These are phyloP conservation scores for Psilocybe mexicana DNA, from an alignment of 1,284 basidiomycete genomes.

Conservation along the genomic window DNA sequence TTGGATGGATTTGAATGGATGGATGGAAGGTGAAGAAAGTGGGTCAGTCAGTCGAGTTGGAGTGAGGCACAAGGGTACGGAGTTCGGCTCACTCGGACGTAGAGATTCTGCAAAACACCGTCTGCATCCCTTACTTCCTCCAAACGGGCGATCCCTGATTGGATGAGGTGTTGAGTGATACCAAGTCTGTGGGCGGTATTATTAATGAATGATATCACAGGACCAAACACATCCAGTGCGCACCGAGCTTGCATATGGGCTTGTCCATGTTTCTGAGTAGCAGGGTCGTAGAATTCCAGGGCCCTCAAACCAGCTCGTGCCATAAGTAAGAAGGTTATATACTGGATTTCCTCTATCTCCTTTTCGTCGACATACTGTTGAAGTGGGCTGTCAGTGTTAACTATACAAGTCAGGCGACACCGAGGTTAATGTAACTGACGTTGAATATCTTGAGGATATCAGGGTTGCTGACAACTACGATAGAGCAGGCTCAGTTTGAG, in stretches of 20 bases:
- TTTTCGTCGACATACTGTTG: conserved; percentile 64
- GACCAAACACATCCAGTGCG: conserved; percentile 8
- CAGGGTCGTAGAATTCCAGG: conserved; percentile 82
- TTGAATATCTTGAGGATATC: conserved; percentile 78
- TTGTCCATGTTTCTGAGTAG: conserved; percentile 80
- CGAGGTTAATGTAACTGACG: conserved; percentile 37
- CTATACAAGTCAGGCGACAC: conserved; percentile 1
- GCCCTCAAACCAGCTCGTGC: conserved; percentile 78
- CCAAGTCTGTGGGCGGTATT: conserved; percentile 52
- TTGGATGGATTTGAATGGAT: not conserved
- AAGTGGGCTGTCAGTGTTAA: conserved; percentile 3
- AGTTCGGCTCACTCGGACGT: conserved; percentile 55
- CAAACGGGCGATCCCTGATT: conserved; percentile 67
- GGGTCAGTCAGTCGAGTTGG: not conserved
- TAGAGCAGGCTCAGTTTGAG: conserved; percentile 11
- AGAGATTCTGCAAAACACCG: conserved; percentile 66
- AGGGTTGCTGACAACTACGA: conserved; percentile 65
- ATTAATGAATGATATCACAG: not conserved
- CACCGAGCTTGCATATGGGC: conserved; percentile 91
- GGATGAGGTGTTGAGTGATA: conserved; percentile 77
- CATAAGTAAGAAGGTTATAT: conserved; percentile 82
- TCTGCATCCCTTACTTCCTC: conserved; percentile 62
- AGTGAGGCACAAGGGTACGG: not conserved
- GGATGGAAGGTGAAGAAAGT: not conserved
- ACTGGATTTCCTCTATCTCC: conserved; percentile 76